Base-by-base conservation (phyloP, 2,329 filamentous ascomycete species). In the Pseudocercospora vitis region DNA sequence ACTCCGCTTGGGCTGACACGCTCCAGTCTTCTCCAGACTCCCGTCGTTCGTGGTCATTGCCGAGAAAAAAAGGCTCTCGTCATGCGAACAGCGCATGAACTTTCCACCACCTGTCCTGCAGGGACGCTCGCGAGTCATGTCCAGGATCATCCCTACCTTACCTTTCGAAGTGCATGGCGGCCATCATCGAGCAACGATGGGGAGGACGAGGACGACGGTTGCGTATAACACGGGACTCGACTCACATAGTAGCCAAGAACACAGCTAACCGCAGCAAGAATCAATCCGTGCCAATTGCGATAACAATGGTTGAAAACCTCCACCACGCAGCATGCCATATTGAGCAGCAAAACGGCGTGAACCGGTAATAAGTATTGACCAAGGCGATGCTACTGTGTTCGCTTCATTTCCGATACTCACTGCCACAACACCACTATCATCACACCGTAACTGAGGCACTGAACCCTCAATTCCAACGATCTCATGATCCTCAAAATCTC, bases 121-220 rank as follows among this genome's bases (percentile, higher is more conserved):
- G 37, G 37, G 37, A 40, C 37, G 37, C n/a, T 45, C 29, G 40
- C 40, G 40, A 45, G 40, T 45, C 40, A 45, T 45, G 40, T 29
- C 40, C 23, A 45, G 40, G 23, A 45, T 45, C 23, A 26, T 12
- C 40, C 12, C 4, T n/a, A n/a, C n/a, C n/a, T n/a, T n/a, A n/a
- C n/a, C n/a, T n/a, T n/a, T n/a, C n/a, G n/a, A n/a, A n/a, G n/a
- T n/a, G n/a, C n/a, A n/a, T n/a, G n/a, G n/a, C n/a, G n/a, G n/a
- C n/a, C n/a, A n/a, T n/a, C n/a, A n/a, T n/a, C n/a, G n/a, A n/a
- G n/a, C n/a, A n/a, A n/a, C n/a, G n/a, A n/a, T n/a, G n/a, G n/a
- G n/a, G n/a, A n/a, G n/a, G n/a, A n/a, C n/a, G n/a, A n/a, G n/a
- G n/a, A n/a, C n/a, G n/a, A n/a, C n/a, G n/a, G n/a, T n/a, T n/a